Conservation (phyloP, 192 early-diverging fungal species). For the Coemansia umbellata region DNA sequence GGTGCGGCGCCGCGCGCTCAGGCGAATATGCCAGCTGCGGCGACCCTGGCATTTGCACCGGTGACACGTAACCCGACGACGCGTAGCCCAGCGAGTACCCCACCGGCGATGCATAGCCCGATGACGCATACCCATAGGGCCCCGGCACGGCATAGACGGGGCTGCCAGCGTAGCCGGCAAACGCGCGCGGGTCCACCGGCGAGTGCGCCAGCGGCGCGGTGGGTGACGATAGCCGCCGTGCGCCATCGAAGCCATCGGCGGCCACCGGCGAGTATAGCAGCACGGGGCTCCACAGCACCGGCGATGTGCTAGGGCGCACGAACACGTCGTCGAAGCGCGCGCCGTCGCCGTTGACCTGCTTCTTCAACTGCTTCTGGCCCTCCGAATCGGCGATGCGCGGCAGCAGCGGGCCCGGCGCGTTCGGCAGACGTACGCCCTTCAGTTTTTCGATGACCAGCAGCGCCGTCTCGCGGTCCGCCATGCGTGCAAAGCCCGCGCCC, state of each 20-base stretch:
- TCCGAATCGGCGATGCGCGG: conserved; percentile 77
- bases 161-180: background rate
- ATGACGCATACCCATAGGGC: conserved; percentile 24
- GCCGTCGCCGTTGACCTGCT: conserved; percentile 48
- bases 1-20: too few relatives aligned
- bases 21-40: conserved; percentile 22
- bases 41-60: conserved; percentile 18
- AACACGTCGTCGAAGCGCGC: background rate
- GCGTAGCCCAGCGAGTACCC: conserved; percentile 14
- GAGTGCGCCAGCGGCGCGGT: background rate
- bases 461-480: conserved; percentile 69
- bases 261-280: conserved; percentile 32
- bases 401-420: conserved; percentile 61
- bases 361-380: conserved; percentile 76
- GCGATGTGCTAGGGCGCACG: conserved; percentile 28
- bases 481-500: conserved; percentile 76
- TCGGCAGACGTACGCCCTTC: conserved; percentile 58
- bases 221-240: background rate
- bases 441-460: conserved; percentile 62
- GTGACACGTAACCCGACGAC: conserved; percentile 20
- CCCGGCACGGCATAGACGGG: conserved; percentile 11
- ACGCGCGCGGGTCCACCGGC: background rate
- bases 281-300: conserved; percentile 43
- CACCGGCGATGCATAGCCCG: conserved; percentile 12
- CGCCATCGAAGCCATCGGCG: background rate